A percentile compares a stretch with the other conserved stretches of the same genome.
Conservation (phyloP, 192 early-diverging fungal species). For the Coemansia sp. region DNA sequence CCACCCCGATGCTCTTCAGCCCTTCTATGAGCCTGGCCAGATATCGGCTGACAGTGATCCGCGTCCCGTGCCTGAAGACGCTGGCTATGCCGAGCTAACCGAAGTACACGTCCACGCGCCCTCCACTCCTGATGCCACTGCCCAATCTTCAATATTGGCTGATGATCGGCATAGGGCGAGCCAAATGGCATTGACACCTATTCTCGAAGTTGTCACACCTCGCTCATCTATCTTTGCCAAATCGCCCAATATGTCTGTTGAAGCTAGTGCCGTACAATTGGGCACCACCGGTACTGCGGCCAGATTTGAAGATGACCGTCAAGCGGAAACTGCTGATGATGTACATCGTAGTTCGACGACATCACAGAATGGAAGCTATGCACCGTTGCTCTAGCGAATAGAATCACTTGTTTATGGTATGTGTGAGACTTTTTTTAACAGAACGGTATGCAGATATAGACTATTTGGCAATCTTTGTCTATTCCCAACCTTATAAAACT, state of each 20-base stretch:
- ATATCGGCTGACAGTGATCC: not conserved
- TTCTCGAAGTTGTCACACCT: constrained; percentile 16
- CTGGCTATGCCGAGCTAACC: not conserved
- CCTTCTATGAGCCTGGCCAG: not conserved
- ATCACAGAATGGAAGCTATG: not conserved
- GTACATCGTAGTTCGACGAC: not conserved
- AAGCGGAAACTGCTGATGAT: not conserved
- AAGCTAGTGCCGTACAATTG: not conserved
- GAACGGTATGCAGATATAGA: not conserved
- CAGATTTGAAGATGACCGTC: not conserved
- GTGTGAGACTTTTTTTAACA: not conserved
- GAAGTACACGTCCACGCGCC: constrained; percentile 1
- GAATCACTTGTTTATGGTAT: not conserved
- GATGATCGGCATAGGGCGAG: not conserved
- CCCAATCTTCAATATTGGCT: not conserved
- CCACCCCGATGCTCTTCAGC: not conserved
- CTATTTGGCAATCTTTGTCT: not conserved
- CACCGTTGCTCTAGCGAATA: constrained; percentile 3
- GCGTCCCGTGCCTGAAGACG: not conserved
- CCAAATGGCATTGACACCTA: constrained; percentile 15
- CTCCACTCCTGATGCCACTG: not conserved
- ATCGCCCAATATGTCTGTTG: not conserved
- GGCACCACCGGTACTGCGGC: not conserved
- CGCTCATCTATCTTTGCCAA: constrained; percentile 10
- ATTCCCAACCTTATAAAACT: not conserved